phyloP scores from a whole-genome alignment of 345 rosid species.

The Durio zibethinus region DNA sequence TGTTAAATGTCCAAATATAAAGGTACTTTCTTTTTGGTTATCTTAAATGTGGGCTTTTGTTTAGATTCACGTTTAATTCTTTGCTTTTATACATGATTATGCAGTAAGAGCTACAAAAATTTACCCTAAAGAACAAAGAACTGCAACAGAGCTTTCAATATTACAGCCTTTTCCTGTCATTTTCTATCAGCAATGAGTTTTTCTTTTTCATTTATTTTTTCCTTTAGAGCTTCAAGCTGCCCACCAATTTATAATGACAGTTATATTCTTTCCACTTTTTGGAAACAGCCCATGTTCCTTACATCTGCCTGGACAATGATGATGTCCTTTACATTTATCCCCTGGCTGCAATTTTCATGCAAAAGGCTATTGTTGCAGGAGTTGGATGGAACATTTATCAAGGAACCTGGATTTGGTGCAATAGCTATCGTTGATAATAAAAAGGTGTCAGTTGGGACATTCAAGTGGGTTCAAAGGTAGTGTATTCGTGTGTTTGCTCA shows the following conservation, averaged over 20 bases:
- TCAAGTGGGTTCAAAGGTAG: conserved; percentile 88
- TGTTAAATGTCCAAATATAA: conserved; percentile 41
- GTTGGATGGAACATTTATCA: conserved; percentile 72
- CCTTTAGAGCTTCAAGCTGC: background rate
- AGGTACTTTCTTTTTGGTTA: conserved; percentile 39
- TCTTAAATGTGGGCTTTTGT: conserved; percentile 6
- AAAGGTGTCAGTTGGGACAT: conserved; percentile 81
- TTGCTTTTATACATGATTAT: background rate
- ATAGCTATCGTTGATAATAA: conserved; percentile 59
- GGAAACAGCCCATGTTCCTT: background rate
- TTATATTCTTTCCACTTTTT: background rate
- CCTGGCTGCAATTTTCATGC: background rate
- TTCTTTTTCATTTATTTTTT: no score
- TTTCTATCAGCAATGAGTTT: background rate
- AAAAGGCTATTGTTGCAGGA: conserved; percentile 41
- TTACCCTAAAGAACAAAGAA: background rate
- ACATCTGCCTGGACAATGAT: background rate
- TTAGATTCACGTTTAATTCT: background rate
- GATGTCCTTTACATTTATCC: background rate
- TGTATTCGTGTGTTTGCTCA: conserved; percentile 2
- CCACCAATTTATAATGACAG: background rate
- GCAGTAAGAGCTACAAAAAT: background rate
- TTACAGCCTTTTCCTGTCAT: background rate
- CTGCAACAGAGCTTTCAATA: background rate
- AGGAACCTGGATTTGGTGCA: conserved; percentile 97